Percentiles rank a stretch among this genome's conserved stretches.
Conservation (phyloP, 2,329 filamentous ascomycete species). For the Cryphonectria naterciae region DNA sequence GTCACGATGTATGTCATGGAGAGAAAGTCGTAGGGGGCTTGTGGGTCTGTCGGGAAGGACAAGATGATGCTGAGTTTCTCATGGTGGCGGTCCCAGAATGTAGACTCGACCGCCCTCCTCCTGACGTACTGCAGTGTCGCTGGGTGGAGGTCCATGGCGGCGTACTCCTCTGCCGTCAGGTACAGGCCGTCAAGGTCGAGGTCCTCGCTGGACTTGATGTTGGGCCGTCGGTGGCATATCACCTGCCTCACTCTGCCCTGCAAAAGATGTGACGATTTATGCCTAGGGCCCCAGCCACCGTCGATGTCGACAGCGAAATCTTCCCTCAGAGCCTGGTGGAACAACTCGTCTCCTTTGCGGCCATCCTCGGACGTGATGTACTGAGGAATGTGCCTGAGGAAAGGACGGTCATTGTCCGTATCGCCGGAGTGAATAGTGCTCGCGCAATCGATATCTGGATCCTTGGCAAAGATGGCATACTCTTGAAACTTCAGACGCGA, state of each 20-base stretch:
- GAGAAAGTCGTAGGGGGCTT: slow-evolving; percentile 51
- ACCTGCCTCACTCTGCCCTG: slow-evolving; percentile 44
- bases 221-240: slow-evolving; percentile 43
- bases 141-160: slow-evolving; percentile 43
- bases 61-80: slow-evolving; percentile 46
- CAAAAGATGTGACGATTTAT: slow-evolving; percentile 29
- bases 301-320: slow-evolving; percentile 38
- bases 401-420: slow-evolving; percentile 27
- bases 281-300: slow-evolving; percentile 29
- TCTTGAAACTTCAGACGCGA: slow-evolving; percentile 45
- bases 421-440: slow-evolving; percentile 31
- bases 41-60: slow-evolving; percentile 49
- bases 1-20: slow-evolving; percentile 50
- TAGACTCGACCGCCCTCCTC: slow-evolving; percentile 44
- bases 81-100: slow-evolving; percentile 45
- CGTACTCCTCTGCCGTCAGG: slow-evolving; percentile 41
- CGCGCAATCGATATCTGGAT: slow-evolving; percentile 27
- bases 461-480: slow-evolving; percentile 41
- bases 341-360: slow-evolving; percentile 37
- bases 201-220: slow-evolving; percentile 24
- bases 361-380: slow-evolving; percentile 40
- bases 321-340: slow-evolving; percentile 40
- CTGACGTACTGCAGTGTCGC: slow-evolving; percentile 46
- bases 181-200: slow-evolving; percentile 42
- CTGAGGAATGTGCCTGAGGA: slow-evolving; percentile 37